phyloP scores from a whole-genome alignment of 1,284 basidiomycete genomes.

The Ceratobasidium sp. region DNA sequence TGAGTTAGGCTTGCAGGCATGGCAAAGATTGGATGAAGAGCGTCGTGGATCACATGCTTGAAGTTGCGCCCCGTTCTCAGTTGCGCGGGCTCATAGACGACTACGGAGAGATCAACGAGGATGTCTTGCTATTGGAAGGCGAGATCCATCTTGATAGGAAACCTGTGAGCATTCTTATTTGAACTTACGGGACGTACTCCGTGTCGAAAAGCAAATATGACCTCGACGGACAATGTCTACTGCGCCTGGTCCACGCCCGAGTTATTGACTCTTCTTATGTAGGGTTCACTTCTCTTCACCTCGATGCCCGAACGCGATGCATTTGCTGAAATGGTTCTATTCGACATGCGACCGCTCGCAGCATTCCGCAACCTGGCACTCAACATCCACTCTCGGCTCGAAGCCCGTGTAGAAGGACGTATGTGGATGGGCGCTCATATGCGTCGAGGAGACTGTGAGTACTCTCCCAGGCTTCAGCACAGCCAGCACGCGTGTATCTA shows the following conservation, averaged over 20 bases:
- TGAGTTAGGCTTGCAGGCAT: conserved; percentile 52
- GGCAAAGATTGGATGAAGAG: conserved; percentile 60
- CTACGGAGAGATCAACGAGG: conserved; percentile 54
- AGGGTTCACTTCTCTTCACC: conserved; percentile 61
- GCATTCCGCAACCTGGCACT: conserved; percentile 56
- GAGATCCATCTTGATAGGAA: conserved; percentile 61
- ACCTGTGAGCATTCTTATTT: conserved; percentile 55
- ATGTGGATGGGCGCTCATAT: conserved; percentile 65
- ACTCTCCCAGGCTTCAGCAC: no score
- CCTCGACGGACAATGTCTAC: no score
- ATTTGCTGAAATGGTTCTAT: conserved; percentile 58
- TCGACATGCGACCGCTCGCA: conserved; percentile 56
- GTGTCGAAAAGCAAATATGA: no score
- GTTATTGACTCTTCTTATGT: not conserved
- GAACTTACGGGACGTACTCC: not conserved
- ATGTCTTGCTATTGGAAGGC: conserved; percentile 60
- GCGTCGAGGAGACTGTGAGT: conserved; percentile 62
- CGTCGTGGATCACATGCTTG: conserved; percentile 57
- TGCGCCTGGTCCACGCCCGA: no score
- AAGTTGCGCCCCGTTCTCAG: conserved; percentile 55
- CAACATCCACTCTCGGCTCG: conserved; percentile 57
- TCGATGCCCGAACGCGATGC: conserved; percentile 53
- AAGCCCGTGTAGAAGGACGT: conserved; percentile 55
- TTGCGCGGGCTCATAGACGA: conserved; percentile 61
- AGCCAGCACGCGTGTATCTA: conserved; percentile 45